Conservation (phyloP, 257 asterid genomes). For the Gentiana macrophylla region DNA sequence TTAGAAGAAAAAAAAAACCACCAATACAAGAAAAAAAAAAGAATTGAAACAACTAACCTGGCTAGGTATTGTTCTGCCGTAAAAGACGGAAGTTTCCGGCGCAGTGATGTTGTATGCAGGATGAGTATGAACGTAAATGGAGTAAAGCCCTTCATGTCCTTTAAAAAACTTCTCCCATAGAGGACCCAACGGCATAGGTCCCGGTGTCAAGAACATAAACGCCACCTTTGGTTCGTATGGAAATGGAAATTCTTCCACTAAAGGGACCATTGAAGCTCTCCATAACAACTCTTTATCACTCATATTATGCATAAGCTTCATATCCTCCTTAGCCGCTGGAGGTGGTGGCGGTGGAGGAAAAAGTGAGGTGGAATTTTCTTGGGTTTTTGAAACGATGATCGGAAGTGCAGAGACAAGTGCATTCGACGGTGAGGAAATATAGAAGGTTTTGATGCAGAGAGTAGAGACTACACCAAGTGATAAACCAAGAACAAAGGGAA, state of each 20-base stretch:
- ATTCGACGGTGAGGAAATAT: conserved; percentile 15
- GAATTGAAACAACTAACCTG: no score
- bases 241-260: conserved; percentile 3
- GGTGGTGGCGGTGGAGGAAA: conserved; percentile 1
- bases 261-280: conserved; percentile 28
- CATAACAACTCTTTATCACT: conserved; percentile 44
- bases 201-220: conserved; percentile 65
- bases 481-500: conserved; percentile 36
- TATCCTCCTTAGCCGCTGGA: neutral
- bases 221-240: conserved; percentile 31
- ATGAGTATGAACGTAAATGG: conserved; percentile 49
- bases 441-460: conserved; percentile 22
- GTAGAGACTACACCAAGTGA: conserved; percentile 33
- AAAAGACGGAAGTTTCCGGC: conserved; percentile 37
- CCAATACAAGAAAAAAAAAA: neutral
- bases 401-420: neutral
- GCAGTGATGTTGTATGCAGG: conserved; percentile 41
- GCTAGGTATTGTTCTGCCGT: conserved; percentile 43
- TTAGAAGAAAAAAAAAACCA: no score
- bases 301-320: conserved; percentile 33
- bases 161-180: conserved; percentile 52
- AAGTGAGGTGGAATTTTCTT: neutral
- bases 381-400: conserved; percentile 1
- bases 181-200: conserved; percentile 52
- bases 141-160: conserved; percentile 37